These are phyloP conservation scores for Gigaspora rosea DNA, from an alignment of 192 early-diverging fungal species.

Conservation along the genomic window DNA sequence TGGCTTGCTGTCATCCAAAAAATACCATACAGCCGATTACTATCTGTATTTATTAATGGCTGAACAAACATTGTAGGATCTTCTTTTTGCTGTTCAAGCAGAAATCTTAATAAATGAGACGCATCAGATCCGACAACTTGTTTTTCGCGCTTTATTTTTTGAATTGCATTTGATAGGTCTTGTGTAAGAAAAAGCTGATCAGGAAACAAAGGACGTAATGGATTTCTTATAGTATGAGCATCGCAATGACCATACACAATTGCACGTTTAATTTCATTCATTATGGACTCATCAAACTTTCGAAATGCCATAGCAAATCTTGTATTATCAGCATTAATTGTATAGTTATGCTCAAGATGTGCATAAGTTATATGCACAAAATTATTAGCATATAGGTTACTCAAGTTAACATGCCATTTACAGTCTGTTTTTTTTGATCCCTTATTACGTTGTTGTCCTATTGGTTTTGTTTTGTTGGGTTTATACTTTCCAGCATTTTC, in stretches of 20 bases:
- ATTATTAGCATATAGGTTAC: not conserved
- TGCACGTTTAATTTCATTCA: not conserved
- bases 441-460: not conserved
- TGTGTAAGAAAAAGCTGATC: not conserved
- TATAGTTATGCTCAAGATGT: not conserved
- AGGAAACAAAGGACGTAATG: not conserved
- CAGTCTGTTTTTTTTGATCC: not conserved
- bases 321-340: not conserved
- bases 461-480: not conserved
- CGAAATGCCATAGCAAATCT: not conserved
- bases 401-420: too few relatives aligned
- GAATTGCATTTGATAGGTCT: not conserved
- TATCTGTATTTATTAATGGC: not conserved
- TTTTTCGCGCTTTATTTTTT: not conserved
- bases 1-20: too few relatives aligned
- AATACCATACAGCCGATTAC: not conserved
- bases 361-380: not conserved
- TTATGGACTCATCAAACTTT: not conserved
- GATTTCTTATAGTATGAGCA: not conserved
- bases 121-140: too few relatives aligned
- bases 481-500: too few relatives aligned
- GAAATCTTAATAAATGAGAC: too few relatives aligned
- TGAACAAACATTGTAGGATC: not conserved
- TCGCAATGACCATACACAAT: not conserved
- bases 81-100: not conserved